These are phyloP conservation scores for Ganoderma leucocontextum DNA, from an alignment of 1,284 basidiomycete genomes.

Conservation along the genomic window DNA sequence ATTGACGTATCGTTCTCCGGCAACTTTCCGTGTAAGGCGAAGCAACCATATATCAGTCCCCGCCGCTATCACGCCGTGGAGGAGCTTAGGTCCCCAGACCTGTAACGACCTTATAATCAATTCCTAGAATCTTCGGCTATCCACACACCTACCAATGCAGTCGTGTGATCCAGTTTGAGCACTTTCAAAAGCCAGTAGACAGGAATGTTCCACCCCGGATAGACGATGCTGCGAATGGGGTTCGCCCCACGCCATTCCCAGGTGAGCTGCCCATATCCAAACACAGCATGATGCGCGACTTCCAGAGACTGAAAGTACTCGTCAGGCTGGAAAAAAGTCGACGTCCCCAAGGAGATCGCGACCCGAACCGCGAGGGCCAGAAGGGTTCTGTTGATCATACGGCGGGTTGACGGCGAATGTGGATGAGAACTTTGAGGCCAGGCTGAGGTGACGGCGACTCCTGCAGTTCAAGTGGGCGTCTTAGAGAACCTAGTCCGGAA, in stretches of 20 bases:
- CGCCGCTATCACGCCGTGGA: constrained; percentile 86
- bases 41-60: constrained; percentile 83
- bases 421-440: neutral
- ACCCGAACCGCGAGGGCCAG: constrained; percentile 53
- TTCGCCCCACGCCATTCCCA: constrained; percentile 92
- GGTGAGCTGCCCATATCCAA: constrained; percentile 91
- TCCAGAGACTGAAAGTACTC: constrained; percentile 97
- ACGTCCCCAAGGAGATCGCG: constrained; percentile 71
- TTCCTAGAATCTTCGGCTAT: neutral
- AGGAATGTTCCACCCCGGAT: constrained; percentile 81
- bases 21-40: constrained; percentile 64
- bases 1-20: constrained; percentile 67
- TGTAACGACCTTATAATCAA: constrained; percentile 39
- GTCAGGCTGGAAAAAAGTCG: constrained; percentile 96
- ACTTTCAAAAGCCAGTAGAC: constrained; percentile 77
- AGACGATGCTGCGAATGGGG: constrained; percentile 79
- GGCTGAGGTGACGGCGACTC: neutral
- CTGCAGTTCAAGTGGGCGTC: neutral
- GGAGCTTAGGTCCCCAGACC: constrained; percentile 76
- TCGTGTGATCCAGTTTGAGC: constrained; percentile 57
- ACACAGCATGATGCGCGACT: constrained; percentile 89
- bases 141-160: constrained; percentile 60
- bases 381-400: constrained; percentile 16
- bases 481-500: neutral
- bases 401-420: neutral